Conservation (phyloP, 805 yeast genomes). For the Monosporozyma yasuniensis region DNA sequence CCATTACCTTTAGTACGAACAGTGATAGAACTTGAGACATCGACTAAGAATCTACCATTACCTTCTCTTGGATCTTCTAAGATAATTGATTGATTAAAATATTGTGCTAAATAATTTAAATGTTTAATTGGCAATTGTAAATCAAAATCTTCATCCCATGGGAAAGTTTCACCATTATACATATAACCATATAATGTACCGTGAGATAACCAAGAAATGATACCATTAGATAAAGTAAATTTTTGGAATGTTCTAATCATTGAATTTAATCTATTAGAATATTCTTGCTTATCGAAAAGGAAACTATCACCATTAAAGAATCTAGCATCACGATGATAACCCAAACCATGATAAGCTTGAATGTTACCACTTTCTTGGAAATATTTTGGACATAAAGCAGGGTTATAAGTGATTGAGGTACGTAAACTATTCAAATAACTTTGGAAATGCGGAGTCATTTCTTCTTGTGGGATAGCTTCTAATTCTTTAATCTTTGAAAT, state of each 20-base stretch:
- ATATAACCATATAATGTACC: conserved; percentile 57
- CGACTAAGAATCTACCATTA: conserved; percentile 47
- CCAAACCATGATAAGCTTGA: conserved; percentile 9
- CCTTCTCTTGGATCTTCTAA: conserved; percentile 44
- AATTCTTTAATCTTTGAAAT: conserved; percentile 18
- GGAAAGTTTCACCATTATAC: conserved; percentile 53
- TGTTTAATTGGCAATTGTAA: conserved; percentile 50
- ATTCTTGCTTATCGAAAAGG: conserved; percentile 10
- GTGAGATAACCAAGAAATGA: conserved; percentile 56
- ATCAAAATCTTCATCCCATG: conserved; percentile 63
- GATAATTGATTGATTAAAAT: conserved; percentile 35
- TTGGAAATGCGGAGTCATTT: conserved; percentile 15
- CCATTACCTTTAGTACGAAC: conserved; percentile 52
- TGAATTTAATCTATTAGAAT: conserved; percentile 31
- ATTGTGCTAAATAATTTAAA: conserved; percentile 37
- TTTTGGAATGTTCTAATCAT: conserved; percentile 44
- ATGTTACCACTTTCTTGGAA: conserved; percentile 18
- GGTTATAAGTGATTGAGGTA: conserved; percentile 24
- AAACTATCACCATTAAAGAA: conserved; percentile 45
- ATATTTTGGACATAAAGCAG: conserved; percentile 34
- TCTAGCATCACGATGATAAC: conserved; percentile 47
- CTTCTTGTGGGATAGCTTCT: conserved; percentile 12
- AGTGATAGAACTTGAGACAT: conserved; percentile 43
- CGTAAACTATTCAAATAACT: conserved; percentile 31
- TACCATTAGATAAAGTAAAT: conserved; percentile 38